Evolutionary conservation across 768 basidiomycete genomes (phyloP).

Genomic region (Termitomyces sp.): DNA sequence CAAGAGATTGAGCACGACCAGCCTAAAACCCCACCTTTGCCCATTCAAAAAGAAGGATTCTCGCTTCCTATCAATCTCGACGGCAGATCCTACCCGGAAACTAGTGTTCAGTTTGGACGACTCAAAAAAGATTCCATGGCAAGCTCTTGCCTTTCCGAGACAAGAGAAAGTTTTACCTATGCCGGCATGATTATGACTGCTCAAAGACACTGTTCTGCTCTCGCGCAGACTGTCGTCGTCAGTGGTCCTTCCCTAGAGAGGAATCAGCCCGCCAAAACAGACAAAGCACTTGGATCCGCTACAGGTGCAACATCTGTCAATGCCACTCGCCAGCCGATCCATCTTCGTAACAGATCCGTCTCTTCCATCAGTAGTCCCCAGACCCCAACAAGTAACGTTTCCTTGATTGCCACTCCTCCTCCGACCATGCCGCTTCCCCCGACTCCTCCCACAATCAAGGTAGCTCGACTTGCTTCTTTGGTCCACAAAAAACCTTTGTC

Average conservation of each 20-base stretch:
- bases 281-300: constrained; percentile 27
- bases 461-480: constrained; percentile 47
- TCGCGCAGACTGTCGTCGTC: constrained; percentile 60
- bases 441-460: constrained; percentile 63
- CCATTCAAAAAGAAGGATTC: constrained; percentile 47
- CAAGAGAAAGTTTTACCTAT: constrained; percentile 44
- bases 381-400: constrained; percentile 29
- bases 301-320: constrained; percentile 29
- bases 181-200: constrained; percentile 64
- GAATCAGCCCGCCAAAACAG: constrained; percentile 23
- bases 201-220: constrained; percentile 64
- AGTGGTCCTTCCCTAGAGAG: constrained; percentile 38
- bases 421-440: constrained; percentile 68
- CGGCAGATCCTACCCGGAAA: constrained; percentile 49
- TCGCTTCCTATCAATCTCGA: constrained; percentile 37
- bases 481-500: constrained; percentile 60
- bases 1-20: constrained; percentile 39
- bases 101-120: constrained; percentile 52
- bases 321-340: constrained; percentile 27
- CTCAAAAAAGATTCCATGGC: constrained; percentile 46
- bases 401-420: constrained; percentile 45
- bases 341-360: constrained; percentile 58
- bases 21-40: constrained; percentile 51
- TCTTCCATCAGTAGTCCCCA: constrained; percentile 41
- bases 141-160: constrained; percentile 47